Evolutionary conservation across 2,329 filamentous ascomycete genomes (phyloP).

Genomic region (Curvularia sp.): DNA sequence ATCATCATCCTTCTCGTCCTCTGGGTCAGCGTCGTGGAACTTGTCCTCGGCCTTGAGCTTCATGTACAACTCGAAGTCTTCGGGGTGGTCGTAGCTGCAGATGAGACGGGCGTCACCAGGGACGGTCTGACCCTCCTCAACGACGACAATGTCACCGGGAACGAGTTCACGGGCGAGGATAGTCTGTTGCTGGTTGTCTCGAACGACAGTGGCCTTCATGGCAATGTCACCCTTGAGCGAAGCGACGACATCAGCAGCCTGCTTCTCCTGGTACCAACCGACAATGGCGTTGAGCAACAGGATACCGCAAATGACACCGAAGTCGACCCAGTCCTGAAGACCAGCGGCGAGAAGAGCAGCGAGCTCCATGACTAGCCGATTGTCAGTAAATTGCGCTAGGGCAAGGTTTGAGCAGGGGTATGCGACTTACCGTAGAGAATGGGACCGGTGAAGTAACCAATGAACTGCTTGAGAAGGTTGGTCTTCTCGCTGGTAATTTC

Average conservation of each 20-base stretch:
- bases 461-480: slow-evolving; percentile 77
- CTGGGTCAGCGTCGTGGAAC: slow-evolving; percentile 64
- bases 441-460: slow-evolving; percentile 77
- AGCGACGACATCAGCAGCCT: slow-evolving; percentile 72
- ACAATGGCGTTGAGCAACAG: slow-evolving; percentile 76
- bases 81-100: slow-evolving; percentile 73
- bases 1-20: slow-evolving; percentile 67
- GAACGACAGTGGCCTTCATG: slow-evolving; percentile 73
- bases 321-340: slow-evolving; percentile 76
- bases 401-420: slow-evolving; percentile 23
- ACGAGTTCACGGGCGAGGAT: slow-evolving; percentile 78
- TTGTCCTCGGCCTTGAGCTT: slow-evolving; percentile 64
- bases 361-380: slow-evolving; percentile 72
- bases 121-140: slow-evolving; percentile 75
- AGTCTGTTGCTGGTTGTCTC: slow-evolving; percentile 71
- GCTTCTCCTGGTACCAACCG: slow-evolving; percentile 83
- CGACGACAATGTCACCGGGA: slow-evolving; percentile 75
- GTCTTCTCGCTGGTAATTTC: slow-evolving; percentile 77
- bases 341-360: slow-evolving; percentile 76
- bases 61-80: slow-evolving; percentile 72
- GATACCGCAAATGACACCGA: slow-evolving; percentile 80
- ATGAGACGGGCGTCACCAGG: slow-evolving; percentile 75
- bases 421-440: slow-evolving; percentile 73
- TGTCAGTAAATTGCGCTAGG: slow-evolving; percentile 20
- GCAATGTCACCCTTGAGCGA: slow-evolving; percentile 79